Conservation (phyloP, 2,329 filamentous ascomycete species). For the Penicillium glabrum region DNA sequence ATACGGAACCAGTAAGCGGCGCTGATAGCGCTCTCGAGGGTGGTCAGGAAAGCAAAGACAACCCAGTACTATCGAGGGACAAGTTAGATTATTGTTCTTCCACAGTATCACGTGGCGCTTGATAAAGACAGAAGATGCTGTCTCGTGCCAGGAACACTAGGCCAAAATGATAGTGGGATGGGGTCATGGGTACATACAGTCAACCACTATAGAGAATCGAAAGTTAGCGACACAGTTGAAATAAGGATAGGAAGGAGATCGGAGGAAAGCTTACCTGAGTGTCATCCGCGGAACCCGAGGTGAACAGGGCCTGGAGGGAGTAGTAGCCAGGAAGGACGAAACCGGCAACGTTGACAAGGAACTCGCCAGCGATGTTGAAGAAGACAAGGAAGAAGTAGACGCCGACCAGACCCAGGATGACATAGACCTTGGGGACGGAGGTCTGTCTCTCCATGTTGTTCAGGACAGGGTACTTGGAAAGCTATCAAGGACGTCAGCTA, state of each 20-base stretch:
- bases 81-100: slow-evolving; percentile 12
- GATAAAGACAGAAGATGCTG: slow-evolving; percentile 12
- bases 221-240: slow-evolving; percentile 15
- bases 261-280: slow-evolving; percentile 54
- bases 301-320: slow-evolving; percentile 65
- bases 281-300: slow-evolving; percentile 60
- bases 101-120: slow-evolving; percentile 26
- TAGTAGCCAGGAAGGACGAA: slow-evolving; percentile 67
- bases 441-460: slow-evolving; percentile 70
- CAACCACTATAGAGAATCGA: slow-evolving; percentile 53
- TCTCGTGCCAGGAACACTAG: slow-evolving; percentile 8
- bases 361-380: slow-evolving; percentile 70
- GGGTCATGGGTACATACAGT: slow-evolving; percentile 46
- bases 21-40: slow-evolving; percentile 65
- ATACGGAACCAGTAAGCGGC: slow-evolving; percentile 69
- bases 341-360: slow-evolving; percentile 67
- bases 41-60: slow-evolving; percentile 64
- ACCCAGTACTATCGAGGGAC: slow-evolving; percentile 61
- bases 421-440: slow-evolving; percentile 67
- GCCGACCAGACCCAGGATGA: slow-evolving; percentile 62
- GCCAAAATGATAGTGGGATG: slow-evolving; percentile 4
- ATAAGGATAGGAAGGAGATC: neutral
- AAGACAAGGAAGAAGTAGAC: slow-evolving; percentile 71
- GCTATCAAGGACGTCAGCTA: slow-evolving; percentile 41
- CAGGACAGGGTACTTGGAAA: slow-evolving; percentile 66